Conservation (phyloP, 2,329 filamentous ascomycete species). For the Macrophomina phaseolina region DNA sequence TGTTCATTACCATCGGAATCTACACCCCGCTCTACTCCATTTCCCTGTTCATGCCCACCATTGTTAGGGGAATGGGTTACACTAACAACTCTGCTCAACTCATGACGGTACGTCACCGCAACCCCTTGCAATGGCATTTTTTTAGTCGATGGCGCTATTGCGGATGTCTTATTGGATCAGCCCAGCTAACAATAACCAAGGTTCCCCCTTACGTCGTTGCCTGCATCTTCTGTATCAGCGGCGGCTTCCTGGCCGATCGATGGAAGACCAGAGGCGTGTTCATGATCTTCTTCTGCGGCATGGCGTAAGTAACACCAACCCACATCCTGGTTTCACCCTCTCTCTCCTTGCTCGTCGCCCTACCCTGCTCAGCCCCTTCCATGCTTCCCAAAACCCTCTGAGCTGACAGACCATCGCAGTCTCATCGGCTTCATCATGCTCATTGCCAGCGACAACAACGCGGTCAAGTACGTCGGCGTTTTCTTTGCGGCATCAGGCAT, state of each 20-base stretch:
- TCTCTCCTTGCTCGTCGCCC: not conserved
- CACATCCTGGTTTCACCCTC: not conserved
- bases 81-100: constrained; percentile 64
- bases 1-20: constrained; percentile 48
- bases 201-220: constrained; percentile 65
- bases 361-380: no score
- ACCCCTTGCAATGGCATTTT: no score
- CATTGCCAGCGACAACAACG: constrained; percentile 37
- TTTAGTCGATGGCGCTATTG: no score
- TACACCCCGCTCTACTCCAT: constrained; percentile 53
- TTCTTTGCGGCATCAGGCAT: constrained; percentile 51
- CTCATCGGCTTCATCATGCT: constrained; percentile 50
- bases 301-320: constrained; percentile 8
- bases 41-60: constrained; percentile 59
- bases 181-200: not conserved
- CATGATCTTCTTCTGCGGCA: constrained; percentile 12
- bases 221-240: constrained; percentile 42
- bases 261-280: constrained; percentile 14
- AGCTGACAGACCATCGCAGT: constrained; percentile 15
- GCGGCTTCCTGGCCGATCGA: constrained; percentile 39
- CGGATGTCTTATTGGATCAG: no score
- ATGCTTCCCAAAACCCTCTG: no score
- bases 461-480: constrained; percentile 47
- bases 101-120: constrained; percentile 53
- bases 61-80: constrained; percentile 70